These are phyloP conservation scores for Talaromyces islandicus DNA, from an alignment of 2,329 filamentous ascomycete genomes.

Conservation along the genomic window DNA sequence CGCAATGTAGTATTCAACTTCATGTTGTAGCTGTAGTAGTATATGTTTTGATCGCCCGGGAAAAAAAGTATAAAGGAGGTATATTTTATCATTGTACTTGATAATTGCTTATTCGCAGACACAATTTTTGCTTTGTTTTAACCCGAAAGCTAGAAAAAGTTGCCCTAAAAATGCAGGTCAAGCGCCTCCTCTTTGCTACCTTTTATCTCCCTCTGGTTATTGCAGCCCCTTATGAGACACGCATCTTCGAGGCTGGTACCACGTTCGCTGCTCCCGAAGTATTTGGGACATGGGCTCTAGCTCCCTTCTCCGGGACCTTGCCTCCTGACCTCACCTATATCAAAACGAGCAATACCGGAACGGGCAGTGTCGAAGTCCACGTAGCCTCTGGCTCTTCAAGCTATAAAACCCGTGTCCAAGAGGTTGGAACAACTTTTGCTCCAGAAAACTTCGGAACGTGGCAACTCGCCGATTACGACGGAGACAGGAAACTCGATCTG, in stretches of 20 bases:
- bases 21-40: background rate
- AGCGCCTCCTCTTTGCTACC: background rate
- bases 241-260: background rate
- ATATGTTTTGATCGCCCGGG: background rate
- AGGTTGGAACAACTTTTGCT: constrained; percentile 55
- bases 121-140: background rate
- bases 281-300: background rate
- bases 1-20: background rate
- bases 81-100: background rate
- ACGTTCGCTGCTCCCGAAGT: background rate
- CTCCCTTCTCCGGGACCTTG: background rate
- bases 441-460: constrained; percentile 11
- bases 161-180: background rate
- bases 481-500: constrained; percentile 11
- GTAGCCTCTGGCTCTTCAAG: constrained; percentile 11
- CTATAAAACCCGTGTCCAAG: constrained; percentile 53
- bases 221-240: background rate
- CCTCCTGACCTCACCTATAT: constrained; percentile 12
- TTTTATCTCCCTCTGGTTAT: background rate
- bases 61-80: background rate
- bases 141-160: background rate
- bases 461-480: constrained; percentile 12
- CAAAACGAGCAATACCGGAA: constrained; percentile 14
- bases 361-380: constrained; percentile 14
- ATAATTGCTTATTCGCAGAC: background rate